A percentile compares a stretch with the other conserved stretches of the same genome.
These are phyloP conservation scores for Spathaspora sp. DNA, from an alignment of 1,139 yeast genomes.

Conservation along the genomic window DNA sequence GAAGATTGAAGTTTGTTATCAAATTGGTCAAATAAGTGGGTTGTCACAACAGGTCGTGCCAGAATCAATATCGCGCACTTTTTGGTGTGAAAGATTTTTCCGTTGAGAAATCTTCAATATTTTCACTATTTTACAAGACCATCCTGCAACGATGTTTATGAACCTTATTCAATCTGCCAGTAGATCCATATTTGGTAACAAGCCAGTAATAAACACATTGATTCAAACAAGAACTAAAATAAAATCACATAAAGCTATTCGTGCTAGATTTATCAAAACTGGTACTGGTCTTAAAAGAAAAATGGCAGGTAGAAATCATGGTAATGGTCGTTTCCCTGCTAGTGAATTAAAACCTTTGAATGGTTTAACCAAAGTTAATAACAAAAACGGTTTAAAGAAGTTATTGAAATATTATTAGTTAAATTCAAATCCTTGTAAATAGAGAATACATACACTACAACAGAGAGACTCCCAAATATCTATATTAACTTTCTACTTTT, in stretches of 20 bases:
- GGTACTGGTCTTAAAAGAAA: constrained; percentile 54
- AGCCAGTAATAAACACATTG: constrained; percentile 21
- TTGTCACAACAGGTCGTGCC: constrained; percentile 7
- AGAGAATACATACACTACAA: neutral
- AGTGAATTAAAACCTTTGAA: constrained; percentile 62
- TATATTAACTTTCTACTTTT: constrained; percentile 1
- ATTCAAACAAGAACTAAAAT: constrained; percentile 49
- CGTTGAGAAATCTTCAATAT: neutral
- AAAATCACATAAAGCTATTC: constrained; percentile 75
- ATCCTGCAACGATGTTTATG: constrained; percentile 10
- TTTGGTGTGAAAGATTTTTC: constrained; percentile 1
- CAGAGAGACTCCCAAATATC: neutral
- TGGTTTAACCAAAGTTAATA: constrained; percentile 58
- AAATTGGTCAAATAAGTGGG: neutral
- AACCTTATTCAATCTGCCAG: constrained; percentile 19
- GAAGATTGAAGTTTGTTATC: constrained; percentile 7
- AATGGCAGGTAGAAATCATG: constrained; percentile 88
- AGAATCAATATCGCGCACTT: constrained; percentile 2
- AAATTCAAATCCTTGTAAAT: neutral
- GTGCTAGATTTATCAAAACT: constrained; percentile 81
- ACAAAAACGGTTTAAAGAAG: constrained; percentile 33
- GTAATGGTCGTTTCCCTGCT: constrained; percentile 84
- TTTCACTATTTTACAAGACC: neutral
- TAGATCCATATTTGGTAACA: constrained; percentile 18
- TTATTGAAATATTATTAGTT: constrained; percentile 1